Evolutionary conservation across 2,329 filamentous ascomycete genomes (phyloP).

Genomic region (Fusarium sp.): DNA sequence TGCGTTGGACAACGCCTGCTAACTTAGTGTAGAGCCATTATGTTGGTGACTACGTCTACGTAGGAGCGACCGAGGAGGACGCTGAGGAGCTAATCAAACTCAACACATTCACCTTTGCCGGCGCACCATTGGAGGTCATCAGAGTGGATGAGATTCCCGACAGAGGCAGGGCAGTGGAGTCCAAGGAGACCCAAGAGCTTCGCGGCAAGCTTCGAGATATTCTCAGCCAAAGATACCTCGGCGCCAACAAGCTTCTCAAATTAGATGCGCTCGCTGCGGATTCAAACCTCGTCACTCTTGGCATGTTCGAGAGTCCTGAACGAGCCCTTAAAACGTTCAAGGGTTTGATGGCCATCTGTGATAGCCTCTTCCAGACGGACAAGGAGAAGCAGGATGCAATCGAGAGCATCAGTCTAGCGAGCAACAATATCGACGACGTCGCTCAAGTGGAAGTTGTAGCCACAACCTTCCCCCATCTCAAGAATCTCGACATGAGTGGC

Average conservation of each 20-base stretch:
- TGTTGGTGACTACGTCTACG: constrained; percentile 75
- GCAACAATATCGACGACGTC: constrained; percentile 81
- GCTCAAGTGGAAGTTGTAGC: constrained; percentile 78
- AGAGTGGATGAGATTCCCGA: constrained; percentile 57
- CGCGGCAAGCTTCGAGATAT: constrained; percentile 76
- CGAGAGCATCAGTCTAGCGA: constrained; percentile 81
- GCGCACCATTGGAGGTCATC: constrained; percentile 67
- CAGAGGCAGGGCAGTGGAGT: constrained; percentile 57
- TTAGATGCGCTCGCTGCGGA: constrained; percentile 83
- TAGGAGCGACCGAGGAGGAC: constrained; percentile 73
- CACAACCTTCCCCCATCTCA: constrained; percentile 83
- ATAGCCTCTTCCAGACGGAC: constrained; percentile 77
- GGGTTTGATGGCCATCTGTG: constrained; percentile 87
- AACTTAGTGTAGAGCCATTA: constrained; percentile 76
- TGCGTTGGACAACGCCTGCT: constrained; percentile 62
- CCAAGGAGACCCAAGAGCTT: constrained; percentile 67
- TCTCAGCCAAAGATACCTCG: constrained; percentile 78
- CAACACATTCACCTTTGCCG: constrained; percentile 76
- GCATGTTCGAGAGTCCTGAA: constrained; percentile 77
- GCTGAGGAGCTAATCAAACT: constrained; percentile 73
- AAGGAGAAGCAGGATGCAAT: constrained; percentile 82
- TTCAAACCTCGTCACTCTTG: constrained; percentile 74
- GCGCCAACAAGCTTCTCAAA: constrained; percentile 78
- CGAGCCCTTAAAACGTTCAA: constrained; percentile 89
- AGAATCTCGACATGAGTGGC: constrained; percentile 87